Base-by-base conservation (phyloP, 257 asterid genomes). In the Leonotis leonurus region DNA sequence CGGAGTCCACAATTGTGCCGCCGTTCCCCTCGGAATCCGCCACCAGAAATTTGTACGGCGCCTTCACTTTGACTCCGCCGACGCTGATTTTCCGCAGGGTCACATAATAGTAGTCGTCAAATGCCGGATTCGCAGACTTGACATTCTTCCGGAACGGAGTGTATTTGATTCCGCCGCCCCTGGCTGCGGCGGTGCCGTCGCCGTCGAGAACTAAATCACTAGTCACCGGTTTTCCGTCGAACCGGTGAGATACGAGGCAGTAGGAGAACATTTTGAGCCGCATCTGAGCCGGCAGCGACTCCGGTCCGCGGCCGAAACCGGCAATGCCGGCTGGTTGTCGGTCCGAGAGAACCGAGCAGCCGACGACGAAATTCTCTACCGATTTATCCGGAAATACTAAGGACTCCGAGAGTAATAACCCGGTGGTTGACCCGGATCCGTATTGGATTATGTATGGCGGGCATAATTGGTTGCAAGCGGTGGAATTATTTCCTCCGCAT, bases 1-100 rank as follows among this genome's bases (percentile, higher is more conserved):
- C 89, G 70, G 89, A 78, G 29, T 82, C 94, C 39, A 85, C 57
- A 1, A 82, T 73, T 29, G 86, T 72, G 10, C 94, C 94, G 50
- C 83, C 85, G 44, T 67, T 49, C 2, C 93, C 89, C 22, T 5
- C 73, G 58, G 70, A 33, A 24, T 77, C 89, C 13, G 83, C 41
- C 67, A 69, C 81, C 54, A 80, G 76, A 26, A 27, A 71, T 5
- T 55, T 64, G 61, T 70, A 55, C 27, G 89, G 89, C 11, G 65
- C 80, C 27, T 60, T 74, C 7, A 82, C 71, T 2, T 54, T 60
- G 5, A 75, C 79, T 24, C 80, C 83, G 6, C 93, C 93, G 8
- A 85, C 83, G 1, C 69, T 80, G 60, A 85, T 80, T 53, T 74
- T 75, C 6, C 77, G 30, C 1, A 85, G 72, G 6, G 71, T 73